Conservation (phyloP, 176 grass and related monocot genomes). For the Avena sativa region DNA sequence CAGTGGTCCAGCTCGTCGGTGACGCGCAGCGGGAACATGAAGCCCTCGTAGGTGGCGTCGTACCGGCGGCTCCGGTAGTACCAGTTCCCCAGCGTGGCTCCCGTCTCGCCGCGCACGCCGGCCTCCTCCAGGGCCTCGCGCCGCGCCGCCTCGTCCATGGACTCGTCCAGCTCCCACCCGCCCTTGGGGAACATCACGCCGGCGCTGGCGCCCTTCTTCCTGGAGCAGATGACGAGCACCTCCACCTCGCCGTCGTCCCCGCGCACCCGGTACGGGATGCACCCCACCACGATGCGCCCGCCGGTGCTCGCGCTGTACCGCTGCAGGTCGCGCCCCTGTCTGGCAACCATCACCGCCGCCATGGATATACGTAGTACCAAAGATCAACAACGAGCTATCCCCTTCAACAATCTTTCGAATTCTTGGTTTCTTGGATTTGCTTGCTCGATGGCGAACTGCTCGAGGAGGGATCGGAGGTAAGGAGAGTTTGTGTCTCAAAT, state of each 20-base stretch:
- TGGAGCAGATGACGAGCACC: constrained; percentile 71
- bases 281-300: constrained; percentile 66
- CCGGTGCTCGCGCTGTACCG: constrained; percentile 65
- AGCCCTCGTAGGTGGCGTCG: constrained; percentile 55
- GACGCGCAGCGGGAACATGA: constrained; percentile 68
- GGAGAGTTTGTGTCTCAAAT: not conserved
- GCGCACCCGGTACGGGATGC: constrained; percentile 59
- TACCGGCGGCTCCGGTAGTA: constrained; percentile 57
- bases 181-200: constrained; percentile 73
- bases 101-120: constrained; percentile 53
- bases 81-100: constrained; percentile 48
- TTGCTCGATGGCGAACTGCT: not conserved
- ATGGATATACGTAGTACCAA: not conserved
- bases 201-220: constrained; percentile 53
- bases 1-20: constrained; percentile 56
- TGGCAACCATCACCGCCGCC: constrained; percentile 61
- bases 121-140: constrained; percentile 80
- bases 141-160: constrained; percentile 58
- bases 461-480: not conserved
- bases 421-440: not conserved
- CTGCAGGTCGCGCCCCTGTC: constrained; percentile 72
- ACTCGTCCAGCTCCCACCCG: constrained; percentile 79
- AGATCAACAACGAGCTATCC: not conserved
- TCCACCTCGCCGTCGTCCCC: constrained; percentile 36
- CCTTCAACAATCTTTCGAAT: not conserved